Evolutionary conservation across 2,329 filamentous ascomycete genomes (phyloP).

Genomic region (Aspergillus ochraceus): DNA sequence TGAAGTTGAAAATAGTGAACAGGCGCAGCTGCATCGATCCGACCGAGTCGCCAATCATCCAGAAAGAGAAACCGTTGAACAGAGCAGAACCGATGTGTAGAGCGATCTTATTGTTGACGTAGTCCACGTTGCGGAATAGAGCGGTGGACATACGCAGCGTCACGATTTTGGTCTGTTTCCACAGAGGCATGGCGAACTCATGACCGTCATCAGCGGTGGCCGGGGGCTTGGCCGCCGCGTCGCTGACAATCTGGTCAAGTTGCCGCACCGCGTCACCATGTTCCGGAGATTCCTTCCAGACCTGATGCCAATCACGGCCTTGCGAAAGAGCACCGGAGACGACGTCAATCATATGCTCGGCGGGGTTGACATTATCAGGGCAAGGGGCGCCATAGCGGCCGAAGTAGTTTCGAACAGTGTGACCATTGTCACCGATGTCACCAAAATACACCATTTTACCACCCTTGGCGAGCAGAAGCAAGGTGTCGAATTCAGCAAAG

Average conservation of each 20-base stretch:
- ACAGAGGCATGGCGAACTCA: constrained; percentile 67
- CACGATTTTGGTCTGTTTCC: constrained; percentile 63
- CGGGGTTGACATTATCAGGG: constrained; percentile 60
- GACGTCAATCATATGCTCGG: constrained; percentile 57
- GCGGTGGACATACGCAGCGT: constrained; percentile 66
- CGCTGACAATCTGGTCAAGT: constrained; percentile 62
- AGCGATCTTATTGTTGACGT: constrained; percentile 64
- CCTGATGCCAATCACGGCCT: constrained; percentile 67
- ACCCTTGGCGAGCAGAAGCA: constrained; percentile 64
- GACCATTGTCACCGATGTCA: constrained; percentile 63
- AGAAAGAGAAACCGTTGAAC: constrained; percentile 62
- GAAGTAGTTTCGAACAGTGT: constrained; percentile 66
- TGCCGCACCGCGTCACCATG: constrained; percentile 58
- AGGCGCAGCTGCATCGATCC: constrained; percentile 70
- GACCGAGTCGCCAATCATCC: constrained; percentile 63
- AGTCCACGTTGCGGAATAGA: constrained; percentile 67
- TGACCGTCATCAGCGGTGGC: constrained; percentile 44
- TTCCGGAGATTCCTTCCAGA: constrained; percentile 67
- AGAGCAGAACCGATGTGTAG: constrained; percentile 53
- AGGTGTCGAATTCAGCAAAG: constrained; percentile 69
- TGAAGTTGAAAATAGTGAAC: constrained; percentile 67
- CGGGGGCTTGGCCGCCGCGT: constrained; percentile 43
- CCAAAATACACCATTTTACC: constrained; percentile 74
- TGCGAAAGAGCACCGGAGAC: constrained; percentile 51
- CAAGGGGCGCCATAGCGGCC: constrained; percentile 63